Conservation (phyloP, 1,284 basidiomycete species). For the Ceratobasidium sp. region DNA sequence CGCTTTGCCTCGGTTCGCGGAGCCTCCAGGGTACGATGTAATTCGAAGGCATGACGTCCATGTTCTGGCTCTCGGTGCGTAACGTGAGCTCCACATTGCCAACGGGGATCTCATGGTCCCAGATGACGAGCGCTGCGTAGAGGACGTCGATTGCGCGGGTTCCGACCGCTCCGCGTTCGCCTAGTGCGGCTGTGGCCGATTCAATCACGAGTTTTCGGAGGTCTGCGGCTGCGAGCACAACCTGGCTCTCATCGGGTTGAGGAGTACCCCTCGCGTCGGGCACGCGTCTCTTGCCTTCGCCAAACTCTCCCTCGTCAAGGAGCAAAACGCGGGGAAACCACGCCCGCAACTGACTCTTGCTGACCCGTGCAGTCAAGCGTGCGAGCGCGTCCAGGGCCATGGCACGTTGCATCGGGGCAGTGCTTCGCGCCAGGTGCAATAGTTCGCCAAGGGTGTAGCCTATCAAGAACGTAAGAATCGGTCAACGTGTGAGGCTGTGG, state of each 20-base stretch:
- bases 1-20: conserved; percentile 9
- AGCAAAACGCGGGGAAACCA: conserved; percentile 4
- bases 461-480: conserved; percentile 19
- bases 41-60: conserved; percentile 36
- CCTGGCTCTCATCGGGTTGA: not conserved
- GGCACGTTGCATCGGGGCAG: conserved; percentile 82
- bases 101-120: conserved; percentile 67
- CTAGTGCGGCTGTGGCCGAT: conserved; percentile 67
- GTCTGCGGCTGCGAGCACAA: conserved; percentile 47
- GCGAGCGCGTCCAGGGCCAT: conserved; percentile 80
- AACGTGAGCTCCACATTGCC: conserved; percentile 59
- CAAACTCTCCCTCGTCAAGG: not conserved
- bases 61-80: not conserved
- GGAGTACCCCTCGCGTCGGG: conserved; percentile 43
- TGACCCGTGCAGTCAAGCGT: conserved; percentile 59
- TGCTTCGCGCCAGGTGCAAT: conserved; percentile 81
- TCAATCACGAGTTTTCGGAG: conserved; percentile 65
- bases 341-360: conserved; percentile 37
- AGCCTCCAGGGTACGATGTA: conserved; percentile 17
- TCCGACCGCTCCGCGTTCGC: conserved; percentile 70
- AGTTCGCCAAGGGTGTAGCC: conserved; percentile 91
- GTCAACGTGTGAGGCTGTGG: not conserved
- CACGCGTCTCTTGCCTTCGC: conserved; percentile 48
- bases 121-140: conserved; percentile 54
- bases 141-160: conserved; percentile 62